A percentile compares a stretch with the other conserved stretches of the same genome.
Conservation (phyloP, 1,284 basidiomycete species). For the Ganoderma lucidum region DNA sequence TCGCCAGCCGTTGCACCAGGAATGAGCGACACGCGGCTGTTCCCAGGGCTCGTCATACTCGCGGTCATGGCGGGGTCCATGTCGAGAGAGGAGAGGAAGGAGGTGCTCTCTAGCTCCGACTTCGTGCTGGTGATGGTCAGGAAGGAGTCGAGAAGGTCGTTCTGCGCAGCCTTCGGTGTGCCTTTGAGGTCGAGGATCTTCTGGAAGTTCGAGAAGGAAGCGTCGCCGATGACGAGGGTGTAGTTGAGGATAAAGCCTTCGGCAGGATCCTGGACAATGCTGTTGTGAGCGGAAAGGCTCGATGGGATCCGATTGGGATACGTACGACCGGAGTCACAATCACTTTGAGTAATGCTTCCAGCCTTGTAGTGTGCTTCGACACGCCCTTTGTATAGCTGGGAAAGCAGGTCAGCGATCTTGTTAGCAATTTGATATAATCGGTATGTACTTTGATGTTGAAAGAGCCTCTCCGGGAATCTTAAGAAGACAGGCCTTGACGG, state of each 20-base stretch:
- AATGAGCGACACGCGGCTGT: conserved; percentile 61
- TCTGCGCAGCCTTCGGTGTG: conserved; percentile 86
- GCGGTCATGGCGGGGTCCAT: conserved; percentile 81
- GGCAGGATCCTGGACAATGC: conserved; percentile 72
- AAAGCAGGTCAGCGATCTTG: conserved; percentile 8
- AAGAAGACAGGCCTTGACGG: conserved; percentile 83
- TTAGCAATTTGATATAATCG: background rate
- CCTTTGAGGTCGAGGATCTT: conserved; percentile 99
- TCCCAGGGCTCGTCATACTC: conserved; percentile 64
- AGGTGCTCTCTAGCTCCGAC: conserved; percentile 84
- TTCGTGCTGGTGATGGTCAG: conserved; percentile 90
- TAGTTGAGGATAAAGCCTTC: conserved; percentile 96
- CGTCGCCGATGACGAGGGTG: conserved; percentile 90
- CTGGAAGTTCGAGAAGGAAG: conserved; percentile 96
- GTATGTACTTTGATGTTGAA: conserved; percentile 59
- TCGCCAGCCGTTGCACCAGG: conserved; percentile 48
- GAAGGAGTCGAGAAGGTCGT: conserved; percentile 90
- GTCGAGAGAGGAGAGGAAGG: conserved; percentile 91
- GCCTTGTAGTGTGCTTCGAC: conserved; percentile 78
- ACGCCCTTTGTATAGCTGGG: conserved; percentile 83
- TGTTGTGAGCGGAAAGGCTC: background rate
- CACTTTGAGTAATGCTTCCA: conserved; percentile 94
- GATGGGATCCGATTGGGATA: conserved; percentile 21
- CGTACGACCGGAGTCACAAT: conserved; percentile 89
- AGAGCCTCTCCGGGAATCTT: conserved; percentile 82